These are phyloP conservation scores for Solanum neorickii DNA, from an alignment of 257 asterid genomes.

Conservation along the genomic window DNA sequence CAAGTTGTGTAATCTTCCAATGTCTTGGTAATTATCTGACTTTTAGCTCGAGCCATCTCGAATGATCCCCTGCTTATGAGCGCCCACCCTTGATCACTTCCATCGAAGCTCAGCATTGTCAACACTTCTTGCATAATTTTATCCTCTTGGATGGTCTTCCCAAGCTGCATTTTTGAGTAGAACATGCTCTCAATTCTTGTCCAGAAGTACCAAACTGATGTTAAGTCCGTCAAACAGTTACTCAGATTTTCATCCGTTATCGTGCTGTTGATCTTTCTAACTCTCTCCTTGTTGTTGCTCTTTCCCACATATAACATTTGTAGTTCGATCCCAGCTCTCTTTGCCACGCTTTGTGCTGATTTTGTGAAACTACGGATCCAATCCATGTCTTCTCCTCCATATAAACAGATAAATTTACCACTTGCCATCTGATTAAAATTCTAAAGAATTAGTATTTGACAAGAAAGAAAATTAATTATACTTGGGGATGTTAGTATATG, in stretches of 20 bases:
- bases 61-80: slow-evolving; percentile 44
- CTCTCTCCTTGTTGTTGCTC: slow-evolving; percentile 27
- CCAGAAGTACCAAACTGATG: slow-evolving; percentile 64
- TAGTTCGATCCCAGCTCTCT: slow-evolving; percentile 18
- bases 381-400: slow-evolving; percentile 64
- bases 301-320: slow-evolving; percentile 70
- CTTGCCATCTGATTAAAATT: slow-evolving; percentile 24
- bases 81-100: slow-evolving; percentile 72
- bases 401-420: slow-evolving; percentile 46
- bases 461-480: too few species aligned
- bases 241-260: slow-evolving; percentile 23
- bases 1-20: slow-evolving; percentile 32
- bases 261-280: slow-evolving; percentile 11
- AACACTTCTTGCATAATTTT: slow-evolving; percentile 44
- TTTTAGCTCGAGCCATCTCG: slow-evolving; percentile 53
- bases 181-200: slow-evolving; percentile 73
- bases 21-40: slow-evolving; percentile 22
- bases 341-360: slow-evolving; percentile 20
- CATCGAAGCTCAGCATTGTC: slow-evolving; percentile 48
- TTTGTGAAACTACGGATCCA: slow-evolving; percentile 46
- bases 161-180: slow-evolving; percentile 48
- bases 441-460: not conserved
- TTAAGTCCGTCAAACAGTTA: slow-evolving; percentile 35
- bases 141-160: slow-evolving; percentile 31
- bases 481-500: not conserved